phyloP scores from a whole-genome alignment of 805 yeast species.

The Saturnispora besseyi region DNA sequence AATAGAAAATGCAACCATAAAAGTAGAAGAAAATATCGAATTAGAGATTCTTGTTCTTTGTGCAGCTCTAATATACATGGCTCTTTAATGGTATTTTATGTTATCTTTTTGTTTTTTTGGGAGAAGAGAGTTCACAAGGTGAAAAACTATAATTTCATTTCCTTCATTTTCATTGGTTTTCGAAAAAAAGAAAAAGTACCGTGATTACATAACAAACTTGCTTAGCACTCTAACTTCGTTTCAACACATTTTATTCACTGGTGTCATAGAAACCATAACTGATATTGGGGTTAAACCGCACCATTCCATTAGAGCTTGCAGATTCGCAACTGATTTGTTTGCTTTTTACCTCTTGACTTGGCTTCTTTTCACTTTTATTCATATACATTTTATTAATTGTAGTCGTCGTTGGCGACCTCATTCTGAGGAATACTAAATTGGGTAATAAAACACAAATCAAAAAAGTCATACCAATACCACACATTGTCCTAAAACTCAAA shows the following conservation, averaged over 20 bases:
- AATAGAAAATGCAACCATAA: constrained; percentile 56
- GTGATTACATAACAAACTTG: no score
- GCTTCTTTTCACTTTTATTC: not conserved
- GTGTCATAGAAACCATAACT: constrained; percentile 20
- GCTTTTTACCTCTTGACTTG: not conserved
- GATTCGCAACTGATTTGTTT: not conserved
- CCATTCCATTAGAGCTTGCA: constrained; percentile 5
- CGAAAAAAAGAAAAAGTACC: not conserved
- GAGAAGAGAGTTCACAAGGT: not conserved
- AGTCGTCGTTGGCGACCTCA: constrained; percentile 15
- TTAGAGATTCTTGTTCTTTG: constrained; percentile 48
- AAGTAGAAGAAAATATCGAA: constrained; percentile 64
- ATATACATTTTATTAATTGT: constrained; percentile 23
- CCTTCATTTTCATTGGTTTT: constrained; percentile 11
- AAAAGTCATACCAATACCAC: constrained; percentile 14
- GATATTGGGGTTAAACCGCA: constrained; percentile 25
- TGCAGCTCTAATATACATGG: constrained; percentile 39
- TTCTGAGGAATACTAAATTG: constrained; percentile 21
- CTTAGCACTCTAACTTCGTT: not conserved
- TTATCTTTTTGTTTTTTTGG: not conserved
- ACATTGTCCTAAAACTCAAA: constrained; percentile 19
- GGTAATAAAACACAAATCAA: constrained; percentile 20
- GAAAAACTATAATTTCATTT: constrained; percentile 10
- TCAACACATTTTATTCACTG: not conserved
- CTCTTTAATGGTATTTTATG: not conserved